phyloP scores from a whole-genome alignment of 495 filamentous ascomycete species.

The Symbiotaphrina buchneri region DNA sequence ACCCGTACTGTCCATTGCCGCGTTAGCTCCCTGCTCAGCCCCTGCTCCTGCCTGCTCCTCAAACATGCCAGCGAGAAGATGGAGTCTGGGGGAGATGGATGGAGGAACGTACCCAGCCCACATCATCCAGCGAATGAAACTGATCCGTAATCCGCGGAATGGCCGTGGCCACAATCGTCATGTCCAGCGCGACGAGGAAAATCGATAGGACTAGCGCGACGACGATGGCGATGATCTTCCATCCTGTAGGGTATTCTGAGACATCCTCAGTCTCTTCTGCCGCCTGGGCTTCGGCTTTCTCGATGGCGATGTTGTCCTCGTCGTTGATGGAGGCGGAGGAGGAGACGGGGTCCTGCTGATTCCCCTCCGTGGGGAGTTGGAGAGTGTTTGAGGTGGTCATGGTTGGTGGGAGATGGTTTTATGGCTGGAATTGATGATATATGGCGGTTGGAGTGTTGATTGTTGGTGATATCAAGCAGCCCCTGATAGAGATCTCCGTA shows the following conservation, averaged over 20 bases:
- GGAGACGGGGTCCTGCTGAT: too few species aligned
- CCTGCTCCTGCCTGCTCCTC: too few species aligned
- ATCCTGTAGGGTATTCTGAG: not conserved
- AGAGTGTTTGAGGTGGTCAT: not conserved
- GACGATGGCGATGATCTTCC: not conserved
- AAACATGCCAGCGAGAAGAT: too few species aligned
- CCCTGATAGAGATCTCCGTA: too few species aligned
- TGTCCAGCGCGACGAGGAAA: slow-evolving; percentile 2
- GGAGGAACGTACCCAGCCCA: slow-evolving; percentile 3
- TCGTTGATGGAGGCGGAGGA: too few species aligned
- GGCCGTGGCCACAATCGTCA: slow-evolving; percentile 6
- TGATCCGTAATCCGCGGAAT: slow-evolving; percentile 5
- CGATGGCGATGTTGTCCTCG: not conserved
- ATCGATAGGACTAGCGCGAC: slow-evolving; percentile 1
- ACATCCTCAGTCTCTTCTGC: not conserved
- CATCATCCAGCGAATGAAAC: slow-evolving; percentile 4
- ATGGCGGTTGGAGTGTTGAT: not conserved
- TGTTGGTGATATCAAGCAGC: too few species aligned
- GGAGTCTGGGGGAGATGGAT: not conserved
- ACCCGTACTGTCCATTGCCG: too few species aligned
- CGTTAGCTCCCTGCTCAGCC: too few species aligned
- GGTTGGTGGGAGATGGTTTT: not conserved
- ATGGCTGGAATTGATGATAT: not conserved
- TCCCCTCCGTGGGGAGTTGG: too few species aligned
- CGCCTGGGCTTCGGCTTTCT: not conserved